A percentile compares a stretch with the other conserved stretches of the same genome.
Conservation (phyloP, 225 moss, liverwort and hornwort genomes). For the Bryoerythrophyllum caledonicum region DNA sequence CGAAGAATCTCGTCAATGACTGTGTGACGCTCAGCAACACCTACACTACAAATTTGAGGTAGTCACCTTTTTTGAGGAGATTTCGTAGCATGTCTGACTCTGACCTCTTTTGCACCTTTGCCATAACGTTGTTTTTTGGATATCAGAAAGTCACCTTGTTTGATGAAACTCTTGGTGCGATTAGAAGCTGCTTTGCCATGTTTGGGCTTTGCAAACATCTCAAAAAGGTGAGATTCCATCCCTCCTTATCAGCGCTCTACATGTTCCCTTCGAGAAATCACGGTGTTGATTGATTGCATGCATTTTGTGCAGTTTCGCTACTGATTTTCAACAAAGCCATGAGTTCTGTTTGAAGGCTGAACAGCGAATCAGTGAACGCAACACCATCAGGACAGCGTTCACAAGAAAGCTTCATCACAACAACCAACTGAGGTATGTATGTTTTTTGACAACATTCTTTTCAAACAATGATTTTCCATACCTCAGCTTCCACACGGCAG, state of each 20-base stretch:
- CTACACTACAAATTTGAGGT: constrained; percentile 73
- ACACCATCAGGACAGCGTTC: constrained; percentile 49
- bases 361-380: constrained; percentile 52
- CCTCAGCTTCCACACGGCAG: neutral
- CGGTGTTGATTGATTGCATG: neutral
- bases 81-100: constrained; percentile 6
- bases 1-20: constrained; percentile 36
- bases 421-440: constrained; percentile 52
- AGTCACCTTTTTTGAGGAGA: neutral
- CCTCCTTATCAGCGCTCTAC: too few species aligned
- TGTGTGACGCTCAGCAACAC: constrained; percentile 54
- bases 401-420: constrained; percentile 42
- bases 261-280: neutral
- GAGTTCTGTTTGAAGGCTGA: constrained; percentile 58
- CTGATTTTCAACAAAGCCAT: constrained; percentile 58
- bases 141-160: neutral
- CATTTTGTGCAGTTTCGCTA: constrained; percentile 60
- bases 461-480: neutral
- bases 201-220: constrained; percentile 53
- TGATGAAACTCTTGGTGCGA: constrained; percentile 50
- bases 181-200: constrained; percentile 60
- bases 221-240: constrained; percentile 59
- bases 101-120: neutral
- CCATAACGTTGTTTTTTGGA: neutral
- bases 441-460: neutral